phyloP scores from a whole-genome alignment of 23 red algal genomes.

The Cyanidioschyzon merolae region DNA sequence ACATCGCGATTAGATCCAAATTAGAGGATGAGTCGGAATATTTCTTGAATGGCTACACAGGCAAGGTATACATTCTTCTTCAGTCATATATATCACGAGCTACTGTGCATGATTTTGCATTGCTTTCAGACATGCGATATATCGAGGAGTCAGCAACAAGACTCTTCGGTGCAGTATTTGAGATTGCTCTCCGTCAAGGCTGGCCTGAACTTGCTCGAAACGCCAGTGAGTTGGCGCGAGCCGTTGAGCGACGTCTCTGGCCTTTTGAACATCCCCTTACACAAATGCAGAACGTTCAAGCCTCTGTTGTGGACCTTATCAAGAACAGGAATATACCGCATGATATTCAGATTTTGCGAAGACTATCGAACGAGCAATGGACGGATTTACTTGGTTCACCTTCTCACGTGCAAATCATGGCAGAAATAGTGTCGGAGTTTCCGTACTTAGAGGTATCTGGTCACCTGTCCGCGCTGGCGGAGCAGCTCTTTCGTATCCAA shows the following conservation, averaged over 20 bases:
- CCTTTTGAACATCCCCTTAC: constrained; percentile 82
- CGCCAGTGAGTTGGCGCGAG: constrained; percentile 55
- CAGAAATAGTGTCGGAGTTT: not conserved
- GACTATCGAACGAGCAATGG: not conserved
- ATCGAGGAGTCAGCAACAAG: constrained; percentile 58
- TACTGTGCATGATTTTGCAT: constrained; percentile 21
- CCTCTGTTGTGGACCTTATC: not conserved
- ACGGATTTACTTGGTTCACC: not conserved
- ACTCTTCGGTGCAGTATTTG: constrained; percentile 65
- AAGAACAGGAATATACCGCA: not conserved
- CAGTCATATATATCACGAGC: constrained; percentile 77
- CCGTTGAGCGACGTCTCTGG: constrained; percentile 58
- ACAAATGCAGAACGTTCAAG: constrained; percentile 21
- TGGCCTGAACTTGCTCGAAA: constrained; percentile 41
- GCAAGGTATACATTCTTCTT: constrained; percentile 77
- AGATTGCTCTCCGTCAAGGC: constrained; percentile 48
- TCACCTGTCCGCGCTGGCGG: not conserved
- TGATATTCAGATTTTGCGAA: constrained; percentile 13
- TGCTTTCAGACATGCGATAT: constrained; percentile 69
- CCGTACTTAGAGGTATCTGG: not conserved
- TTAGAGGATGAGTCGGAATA: not conserved
- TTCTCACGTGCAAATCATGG: not conserved
- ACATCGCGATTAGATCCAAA: not conserved
- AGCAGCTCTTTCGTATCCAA: constrained; percentile 17
- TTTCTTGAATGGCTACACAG: constrained; percentile 36